Percentiles rank a stretch among this genome's conserved stretches.
These are phyloP conservation scores for Trichophyton simii DNA, from an alignment of 2,329 filamentous ascomycete genomes.

Conservation along the genomic window DNA sequence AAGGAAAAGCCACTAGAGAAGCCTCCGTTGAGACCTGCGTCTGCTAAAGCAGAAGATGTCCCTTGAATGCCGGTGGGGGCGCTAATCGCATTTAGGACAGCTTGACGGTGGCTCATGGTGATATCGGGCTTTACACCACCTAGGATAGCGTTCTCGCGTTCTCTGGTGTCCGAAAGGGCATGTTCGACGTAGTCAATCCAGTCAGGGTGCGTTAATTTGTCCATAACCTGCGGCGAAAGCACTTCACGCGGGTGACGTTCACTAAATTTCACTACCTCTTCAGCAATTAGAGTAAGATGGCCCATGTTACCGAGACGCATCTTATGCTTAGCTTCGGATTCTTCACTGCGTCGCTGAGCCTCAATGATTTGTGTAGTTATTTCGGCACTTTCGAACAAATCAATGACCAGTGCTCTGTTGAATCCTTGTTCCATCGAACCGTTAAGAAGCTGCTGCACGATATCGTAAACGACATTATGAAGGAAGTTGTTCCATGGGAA, in stretches of 20 bases:
- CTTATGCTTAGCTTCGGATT: conserved; percentile 67
- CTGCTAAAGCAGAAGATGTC: conserved; percentile 57
- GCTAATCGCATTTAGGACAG: conserved; percentile 49
- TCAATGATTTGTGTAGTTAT: conserved; percentile 86
- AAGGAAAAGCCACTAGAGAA: conserved; percentile 33
- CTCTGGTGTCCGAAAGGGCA: conserved; percentile 79
- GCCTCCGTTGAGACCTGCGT: conserved; percentile 65
- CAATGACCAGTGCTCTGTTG: conserved; percentile 78
- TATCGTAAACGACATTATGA: conserved; percentile 97
- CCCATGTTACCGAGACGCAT: conserved; percentile 98
- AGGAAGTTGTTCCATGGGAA: conserved; percentile 99
- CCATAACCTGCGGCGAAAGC: conserved; percentile 68
- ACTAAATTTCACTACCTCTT: conserved; percentile 97
- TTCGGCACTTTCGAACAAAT: conserved; percentile 80
- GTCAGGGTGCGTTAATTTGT: conserved; percentile 74
- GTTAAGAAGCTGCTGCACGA: conserved; percentile 98
- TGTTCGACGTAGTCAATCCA: conserved; percentile 96
- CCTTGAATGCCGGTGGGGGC: conserved; percentile 45
- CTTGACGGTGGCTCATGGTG: conserved; percentile 64
- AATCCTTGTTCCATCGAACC: conserved; percentile 93
- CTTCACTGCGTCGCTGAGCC: conserved; percentile 76
- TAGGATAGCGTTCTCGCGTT: conserved; percentile 95
- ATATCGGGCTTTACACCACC: conserved; percentile 89
- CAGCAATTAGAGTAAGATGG: conserved; percentile 88
- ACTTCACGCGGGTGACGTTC: conserved; percentile 84